Conservation (phyloP, 306 rosid genomes). For the Quercus mongolica region DNA sequence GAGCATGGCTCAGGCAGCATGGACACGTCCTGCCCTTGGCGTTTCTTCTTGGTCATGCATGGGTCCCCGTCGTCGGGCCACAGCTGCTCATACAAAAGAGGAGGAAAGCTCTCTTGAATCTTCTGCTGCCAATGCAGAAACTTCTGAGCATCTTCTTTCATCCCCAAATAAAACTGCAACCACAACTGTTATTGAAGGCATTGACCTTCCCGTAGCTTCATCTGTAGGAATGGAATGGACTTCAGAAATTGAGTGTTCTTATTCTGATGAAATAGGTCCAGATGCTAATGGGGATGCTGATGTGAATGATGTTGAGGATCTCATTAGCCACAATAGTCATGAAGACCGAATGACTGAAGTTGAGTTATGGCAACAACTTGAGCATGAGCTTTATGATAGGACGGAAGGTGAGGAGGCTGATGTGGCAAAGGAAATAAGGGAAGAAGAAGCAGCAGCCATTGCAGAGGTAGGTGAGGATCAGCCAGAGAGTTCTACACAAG, state of each 20-base stretch:
- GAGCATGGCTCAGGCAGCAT: conserved; percentile 97
- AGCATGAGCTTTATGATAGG: conserved; percentile 70
- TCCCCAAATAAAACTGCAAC: conserved; percentile 37
- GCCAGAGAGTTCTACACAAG: conserved; percentile 46
- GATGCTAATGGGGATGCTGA: conserved; percentile 29
- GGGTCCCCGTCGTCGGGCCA: conserved; percentile 74
- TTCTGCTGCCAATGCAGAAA: conserved; percentile 26
- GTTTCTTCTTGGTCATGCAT: conserved; percentile 90
- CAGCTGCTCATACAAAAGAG: conserved; percentile 36
- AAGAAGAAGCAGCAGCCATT: conserved; percentile 64
- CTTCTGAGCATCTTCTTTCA: conserved; percentile 45
- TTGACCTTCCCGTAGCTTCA: conserved; percentile 58
- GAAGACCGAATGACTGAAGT: conserved; percentile 77
- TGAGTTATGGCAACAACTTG: conserved; percentile 89
- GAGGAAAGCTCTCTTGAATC: conserved; percentile 34
- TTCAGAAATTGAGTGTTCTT: conserved; percentile 54
- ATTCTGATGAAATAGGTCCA: conserved; percentile 34
- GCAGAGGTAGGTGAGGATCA: conserved; percentile 50
- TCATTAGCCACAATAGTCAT: conserved; percentile 35
- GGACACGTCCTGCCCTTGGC: conserved; percentile 72
- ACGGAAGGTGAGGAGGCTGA: conserved; percentile 50
- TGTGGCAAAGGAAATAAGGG: conserved; percentile 60
- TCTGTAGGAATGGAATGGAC: conserved; percentile 63
- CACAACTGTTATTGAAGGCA: conserved; percentile 33
- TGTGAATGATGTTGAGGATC: conserved; percentile 31